Percentiles rank a stretch among this genome's conserved stretches.
Evolutionary conservation across 805 yeast genomes (phyloP).

Genomic region (Lipomyces mesembrius): DNA sequence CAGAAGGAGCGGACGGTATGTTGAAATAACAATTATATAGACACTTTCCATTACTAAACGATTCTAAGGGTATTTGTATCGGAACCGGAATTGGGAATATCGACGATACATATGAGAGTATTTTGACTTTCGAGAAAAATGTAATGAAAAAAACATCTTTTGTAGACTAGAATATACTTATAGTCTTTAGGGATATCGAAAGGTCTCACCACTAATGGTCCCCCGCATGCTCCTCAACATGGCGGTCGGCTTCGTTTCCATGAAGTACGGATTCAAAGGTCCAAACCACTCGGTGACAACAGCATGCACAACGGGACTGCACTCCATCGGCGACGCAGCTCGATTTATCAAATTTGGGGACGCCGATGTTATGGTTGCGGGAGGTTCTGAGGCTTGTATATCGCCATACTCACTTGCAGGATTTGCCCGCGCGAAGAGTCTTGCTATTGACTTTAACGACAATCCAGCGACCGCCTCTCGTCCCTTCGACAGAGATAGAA

Average conservation of each 20-base stretch:
- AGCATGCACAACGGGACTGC: slow-evolving; percentile 97
- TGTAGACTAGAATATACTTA: slow-evolving; percentile 1
- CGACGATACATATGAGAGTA: slow-evolving; percentile 68
- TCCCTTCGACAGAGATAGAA: slow-evolving; percentile 80
- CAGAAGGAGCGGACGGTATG: slow-evolving; percentile 42
- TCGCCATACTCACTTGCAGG: slow-evolving; percentile 90
- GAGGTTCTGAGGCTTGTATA: slow-evolving; percentile 87
- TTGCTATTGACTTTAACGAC: slow-evolving; percentile 66
- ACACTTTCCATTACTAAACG: background rate
- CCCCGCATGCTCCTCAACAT: slow-evolving; percentile 85
- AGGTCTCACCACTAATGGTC: slow-evolving; percentile 82
- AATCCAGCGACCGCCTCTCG: slow-evolving; percentile 70
- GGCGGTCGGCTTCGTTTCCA: slow-evolving; percentile 93
- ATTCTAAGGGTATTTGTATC: slow-evolving; percentile 69
- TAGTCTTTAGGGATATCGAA: slow-evolving; percentile 56
- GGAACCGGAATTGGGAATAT: slow-evolving; percentile 95
- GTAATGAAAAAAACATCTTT: slow-evolving; percentile 14
- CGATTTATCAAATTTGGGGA: slow-evolving; percentile 78
- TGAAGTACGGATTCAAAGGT: slow-evolving; percentile 75
- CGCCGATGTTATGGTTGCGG: slow-evolving; percentile 87
- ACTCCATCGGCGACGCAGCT: slow-evolving; percentile 90
- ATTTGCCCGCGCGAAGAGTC: slow-evolving; percentile 84
- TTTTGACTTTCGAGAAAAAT: slow-evolving; percentile 54
- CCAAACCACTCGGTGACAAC: slow-evolving; percentile 88
- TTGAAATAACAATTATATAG: slow-evolving; percentile 36